Evolutionary conservation across 1,284 basidiomycete species (phyloP).

Genomic region (Sporisorium reilianum): DNA sequence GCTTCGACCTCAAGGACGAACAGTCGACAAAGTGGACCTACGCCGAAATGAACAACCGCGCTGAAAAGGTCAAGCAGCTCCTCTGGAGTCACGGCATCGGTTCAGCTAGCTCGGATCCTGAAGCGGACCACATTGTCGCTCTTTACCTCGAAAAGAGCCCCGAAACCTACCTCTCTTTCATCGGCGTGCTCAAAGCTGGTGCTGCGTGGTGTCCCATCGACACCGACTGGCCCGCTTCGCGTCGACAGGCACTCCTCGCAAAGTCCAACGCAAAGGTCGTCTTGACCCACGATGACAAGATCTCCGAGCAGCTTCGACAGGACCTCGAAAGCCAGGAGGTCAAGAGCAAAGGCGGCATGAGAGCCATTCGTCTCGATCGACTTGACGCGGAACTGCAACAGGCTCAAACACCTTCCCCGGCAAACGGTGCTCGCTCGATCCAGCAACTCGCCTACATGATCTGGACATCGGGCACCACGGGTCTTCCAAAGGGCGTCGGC

Average conservation of each 20-base stretch:
- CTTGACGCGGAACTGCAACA: slow-evolving; percentile 40
- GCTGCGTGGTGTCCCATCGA: slow-evolving; percentile 70
- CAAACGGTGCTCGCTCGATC: slow-evolving; percentile 23
- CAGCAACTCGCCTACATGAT: slow-evolving; percentile 67
- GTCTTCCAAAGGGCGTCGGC: slow-evolving; percentile 69
- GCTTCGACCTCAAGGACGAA: slow-evolving; percentile 46
- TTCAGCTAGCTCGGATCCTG: slow-evolving; percentile 29
- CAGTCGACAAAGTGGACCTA: slow-evolving; percentile 52
- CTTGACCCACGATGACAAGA: slow-evolving; percentile 42
- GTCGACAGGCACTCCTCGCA: slow-evolving; percentile 66
- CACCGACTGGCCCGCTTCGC: slow-evolving; percentile 64
- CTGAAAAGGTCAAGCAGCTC: slow-evolving; percentile 52
- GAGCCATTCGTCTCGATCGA: slow-evolving; percentile 53
- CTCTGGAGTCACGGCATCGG: slow-evolving; percentile 52
- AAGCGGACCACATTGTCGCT: slow-evolving; percentile 58
- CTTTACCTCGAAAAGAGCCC: slow-evolving; percentile 63
- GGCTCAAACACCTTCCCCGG: background rate
- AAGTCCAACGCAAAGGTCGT: slow-evolving; percentile 64
- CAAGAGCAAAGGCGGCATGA: slow-evolving; percentile 34
- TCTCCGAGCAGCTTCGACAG: slow-evolving; percentile 40
- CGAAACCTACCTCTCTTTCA: slow-evolving; percentile 62
- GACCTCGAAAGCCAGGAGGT: slow-evolving; percentile 40
- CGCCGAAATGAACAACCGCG: slow-evolving; percentile 53
- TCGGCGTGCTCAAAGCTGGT: slow-evolving; percentile 66
- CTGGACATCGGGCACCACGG: slow-evolving; percentile 70